A percentile compares a stretch with the other conserved stretches of the same genome.
These are phyloP conservation scores for Corniculantispora saksenae DNA, from an alignment of 2,329 filamentous ascomycete genomes.

Conservation along the genomic window DNA sequence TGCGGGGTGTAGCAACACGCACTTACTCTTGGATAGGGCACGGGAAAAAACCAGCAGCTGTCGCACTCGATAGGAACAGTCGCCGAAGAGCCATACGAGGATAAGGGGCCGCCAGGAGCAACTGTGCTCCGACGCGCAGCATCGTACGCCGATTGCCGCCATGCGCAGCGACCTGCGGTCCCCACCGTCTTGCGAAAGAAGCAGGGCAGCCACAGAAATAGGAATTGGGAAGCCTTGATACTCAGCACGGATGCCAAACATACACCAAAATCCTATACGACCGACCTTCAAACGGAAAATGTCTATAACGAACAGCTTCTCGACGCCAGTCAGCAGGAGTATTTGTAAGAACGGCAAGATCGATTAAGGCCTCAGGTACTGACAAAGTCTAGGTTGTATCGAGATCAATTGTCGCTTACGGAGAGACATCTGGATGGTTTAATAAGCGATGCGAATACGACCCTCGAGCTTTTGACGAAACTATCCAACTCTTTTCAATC, in stretches of 20 bases:
- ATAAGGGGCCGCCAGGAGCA: slow-evolving; percentile 65
- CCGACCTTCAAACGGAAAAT: slow-evolving; percentile 23
- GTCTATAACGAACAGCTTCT: slow-evolving; percentile 67
- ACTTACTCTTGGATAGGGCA: slow-evolving; percentile 44
- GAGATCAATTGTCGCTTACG: slow-evolving; percentile 77
- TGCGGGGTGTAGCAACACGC: slow-evolving; percentile 25
- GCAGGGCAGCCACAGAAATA: slow-evolving; percentile 39
- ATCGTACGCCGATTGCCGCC: slow-evolving; percentile 76
- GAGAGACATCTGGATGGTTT: slow-evolving; percentile 80
- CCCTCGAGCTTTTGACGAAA: slow-evolving; percentile 73
- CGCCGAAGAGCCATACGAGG: slow-evolving; percentile 56
- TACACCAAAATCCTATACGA: not conserved
- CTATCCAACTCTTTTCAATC: slow-evolving; percentile 84
- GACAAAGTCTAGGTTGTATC: slow-evolving; percentile 61
- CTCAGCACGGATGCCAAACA: slow-evolving; percentile 28
- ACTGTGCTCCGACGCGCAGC: slow-evolving; percentile 66
- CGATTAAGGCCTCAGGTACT: not conserved
- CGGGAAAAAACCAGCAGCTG: slow-evolving; percentile 51
- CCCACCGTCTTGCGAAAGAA: slow-evolving; percentile 37
- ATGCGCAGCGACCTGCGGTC: slow-evolving; percentile 50
- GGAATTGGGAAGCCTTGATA: slow-evolving; percentile 53
- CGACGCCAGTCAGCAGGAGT: slow-evolving; percentile 81
- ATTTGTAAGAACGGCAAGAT: slow-evolving; percentile 60
- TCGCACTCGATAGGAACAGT: slow-evolving; percentile 59
- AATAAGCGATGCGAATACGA: slow-evolving; percentile 73